Percentiles rank a stretch among this genome's conserved stretches.
Conservation (phyloP, 176 grass and related monocot genomes). For the Cenchrus fungigraminus region DNA sequence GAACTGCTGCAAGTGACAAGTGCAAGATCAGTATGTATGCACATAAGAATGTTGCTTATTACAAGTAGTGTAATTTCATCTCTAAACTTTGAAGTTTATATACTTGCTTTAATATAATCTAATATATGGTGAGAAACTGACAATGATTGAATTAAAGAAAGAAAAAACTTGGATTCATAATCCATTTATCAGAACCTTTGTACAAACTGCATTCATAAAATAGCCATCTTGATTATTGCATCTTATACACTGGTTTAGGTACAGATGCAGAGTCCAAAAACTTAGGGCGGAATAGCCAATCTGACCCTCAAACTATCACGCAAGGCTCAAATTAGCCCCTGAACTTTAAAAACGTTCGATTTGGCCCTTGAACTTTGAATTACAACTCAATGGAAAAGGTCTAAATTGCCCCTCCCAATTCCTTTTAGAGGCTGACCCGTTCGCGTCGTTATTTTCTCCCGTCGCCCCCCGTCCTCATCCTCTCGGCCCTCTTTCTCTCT, state of each 20-base stretch:
- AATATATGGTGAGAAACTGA: not conserved
- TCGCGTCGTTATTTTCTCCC: too few relatives aligned
- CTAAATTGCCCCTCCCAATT: too few relatives aligned
- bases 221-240: not conserved
- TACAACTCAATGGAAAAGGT: too few relatives aligned
- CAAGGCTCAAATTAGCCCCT: too few relatives aligned
- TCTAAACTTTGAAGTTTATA: slow-evolving; percentile 1
- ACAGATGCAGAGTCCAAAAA: not conserved
- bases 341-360: too few relatives aligned
- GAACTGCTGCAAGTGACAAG: slow-evolving; percentile 37
- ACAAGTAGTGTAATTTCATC: not conserved
- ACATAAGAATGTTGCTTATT: not conserved
- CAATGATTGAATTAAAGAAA: not conserved
- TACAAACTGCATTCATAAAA: not conserved
- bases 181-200: not conserved
- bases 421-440: too few relatives aligned
- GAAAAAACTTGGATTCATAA: not conserved
- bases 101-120: not conserved
- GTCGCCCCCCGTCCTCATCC: too few relatives aligned
- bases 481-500: too few relatives aligned
- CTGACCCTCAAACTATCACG: too few relatives aligned
- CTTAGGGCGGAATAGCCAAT: not conserved
- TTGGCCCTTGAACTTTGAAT: too few relatives aligned
- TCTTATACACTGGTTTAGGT: not conserved
- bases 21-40: slow-evolving; percentile 4